Evolutionary conservation across 768 basidiomycete species (phyloP).

Genomic region (Pholiota microspora): DNA sequence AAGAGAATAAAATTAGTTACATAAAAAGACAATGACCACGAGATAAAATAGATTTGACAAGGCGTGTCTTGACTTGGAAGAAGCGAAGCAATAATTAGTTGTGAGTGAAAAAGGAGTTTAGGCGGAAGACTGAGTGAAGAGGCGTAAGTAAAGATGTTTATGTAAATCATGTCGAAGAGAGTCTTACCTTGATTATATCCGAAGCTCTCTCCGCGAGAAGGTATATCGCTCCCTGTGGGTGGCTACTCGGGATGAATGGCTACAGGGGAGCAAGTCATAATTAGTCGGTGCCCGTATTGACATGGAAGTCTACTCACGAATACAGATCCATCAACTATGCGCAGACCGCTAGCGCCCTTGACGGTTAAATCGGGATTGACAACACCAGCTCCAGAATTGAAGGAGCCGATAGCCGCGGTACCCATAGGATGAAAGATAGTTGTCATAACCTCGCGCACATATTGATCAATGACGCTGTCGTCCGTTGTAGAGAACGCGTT

Average conservation of each 20-base stretch:
- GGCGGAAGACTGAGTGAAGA: background rate
- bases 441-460: slow-evolving; percentile 16
- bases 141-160: background rate
- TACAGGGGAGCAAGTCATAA: background rate
- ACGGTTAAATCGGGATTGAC: slow-evolving; percentile 31
- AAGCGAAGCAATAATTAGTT: background rate
- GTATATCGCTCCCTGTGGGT: slow-evolving; percentile 34
- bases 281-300: too few relatives aligned
- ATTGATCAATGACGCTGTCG: slow-evolving; percentile 25
- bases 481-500: slow-evolving; percentile 12
- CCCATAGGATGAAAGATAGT: slow-evolving; percentile 30
- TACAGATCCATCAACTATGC: slow-evolving; percentile 37
- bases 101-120: background rate
- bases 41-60: background rate
- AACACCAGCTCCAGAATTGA: slow-evolving; percentile 22
- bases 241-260: slow-evolving; percentile 27
- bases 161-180: too few relatives aligned
- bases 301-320: slow-evolving; percentile 23
- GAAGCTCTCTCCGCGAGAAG: slow-evolving; percentile 33
- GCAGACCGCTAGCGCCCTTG: slow-evolving; percentile 27
- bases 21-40: background rate
- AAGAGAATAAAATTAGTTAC: background rate
- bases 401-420: slow-evolving; percentile 27
- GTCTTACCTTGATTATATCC: slow-evolving; percentile 18
- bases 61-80: background rate